phyloP scores from a whole-genome alignment of 768 basidiomycete genomes.

The Suillus bovinus region DNA sequence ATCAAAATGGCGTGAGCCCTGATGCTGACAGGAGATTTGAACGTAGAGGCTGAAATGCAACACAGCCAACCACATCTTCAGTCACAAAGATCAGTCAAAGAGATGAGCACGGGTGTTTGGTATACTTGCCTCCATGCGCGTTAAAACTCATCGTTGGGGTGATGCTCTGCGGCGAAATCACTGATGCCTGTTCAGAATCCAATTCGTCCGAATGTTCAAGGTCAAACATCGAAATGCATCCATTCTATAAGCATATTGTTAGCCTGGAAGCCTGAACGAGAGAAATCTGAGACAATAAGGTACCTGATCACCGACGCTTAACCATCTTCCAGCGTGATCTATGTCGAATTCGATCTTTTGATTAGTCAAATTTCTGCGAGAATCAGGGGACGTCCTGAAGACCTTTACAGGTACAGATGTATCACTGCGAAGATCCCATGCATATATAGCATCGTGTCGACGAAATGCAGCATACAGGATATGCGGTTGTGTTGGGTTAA shows the following conservation, averaged over 20 bases:
- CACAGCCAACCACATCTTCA: conserved; percentile 72
- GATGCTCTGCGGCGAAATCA: conserved; percentile 15
- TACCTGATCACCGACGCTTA: conserved; percentile 72
- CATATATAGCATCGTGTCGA: conserved; percentile 54
- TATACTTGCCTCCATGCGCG: conserved; percentile 57
- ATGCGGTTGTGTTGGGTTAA: conserved; percentile 72
- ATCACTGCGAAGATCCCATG: conserved; percentile 79
- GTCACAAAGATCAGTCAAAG: not conserved
- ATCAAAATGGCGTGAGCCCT: conserved; percentile 76
- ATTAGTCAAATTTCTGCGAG: conserved; percentile 48
- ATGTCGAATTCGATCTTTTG: conserved; percentile 81
- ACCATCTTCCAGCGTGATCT: conserved; percentile 62
- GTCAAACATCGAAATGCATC: conserved; percentile 61
- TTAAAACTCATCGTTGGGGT: conserved; percentile 40
- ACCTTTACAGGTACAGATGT: conserved; percentile 41
- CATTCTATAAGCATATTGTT: conserved; percentile 42
- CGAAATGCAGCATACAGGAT: conserved; percentile 81
- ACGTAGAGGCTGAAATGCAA: conserved; percentile 68
- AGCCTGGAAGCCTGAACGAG: not conserved
- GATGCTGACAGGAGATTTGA: conserved; percentile 64
- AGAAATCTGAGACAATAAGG: not conserved
- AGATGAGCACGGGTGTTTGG: not conserved
- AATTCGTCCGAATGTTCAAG: conserved; percentile 27
- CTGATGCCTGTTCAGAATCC: not conserved
- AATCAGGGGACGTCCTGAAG: conserved; percentile 19